phyloP scores from a whole-genome alignment of 2,329 filamentous ascomycete genomes.

The Cytospora leucostoma region DNA sequence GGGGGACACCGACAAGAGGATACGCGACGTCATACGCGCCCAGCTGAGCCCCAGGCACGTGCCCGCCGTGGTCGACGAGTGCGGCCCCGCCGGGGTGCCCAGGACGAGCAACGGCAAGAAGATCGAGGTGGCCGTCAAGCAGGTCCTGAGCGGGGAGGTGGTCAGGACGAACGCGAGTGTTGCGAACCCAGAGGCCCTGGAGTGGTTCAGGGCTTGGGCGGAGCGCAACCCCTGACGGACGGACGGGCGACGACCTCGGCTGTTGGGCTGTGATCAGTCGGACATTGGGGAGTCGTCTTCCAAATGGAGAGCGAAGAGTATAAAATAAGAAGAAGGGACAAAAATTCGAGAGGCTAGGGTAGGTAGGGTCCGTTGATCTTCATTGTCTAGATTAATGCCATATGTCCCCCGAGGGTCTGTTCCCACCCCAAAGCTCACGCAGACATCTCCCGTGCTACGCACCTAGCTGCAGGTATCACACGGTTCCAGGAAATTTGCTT shows the following conservation, averaged over 20 bases:
- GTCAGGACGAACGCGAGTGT: conserved; percentile 91
- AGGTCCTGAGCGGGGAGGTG: conserved; percentile 84
- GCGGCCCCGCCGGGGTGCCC: conserved; percentile 76
- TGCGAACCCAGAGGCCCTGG: conserved; percentile 84
- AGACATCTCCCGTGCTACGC: conserved; percentile 5
- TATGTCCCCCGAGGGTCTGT: conserved; percentile 7
- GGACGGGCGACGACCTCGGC: background rate
- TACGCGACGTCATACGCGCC: conserved; percentile 69
- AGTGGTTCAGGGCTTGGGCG: conserved; percentile 85
- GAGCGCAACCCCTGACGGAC: conserved; percentile 44
- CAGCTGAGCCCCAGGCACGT: conserved; percentile 90
- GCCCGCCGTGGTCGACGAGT: conserved; percentile 75
- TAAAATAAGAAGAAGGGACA: conserved; percentile 12
- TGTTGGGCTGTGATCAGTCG: background rate
- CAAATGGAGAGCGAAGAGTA: background rate
- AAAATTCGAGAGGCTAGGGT: background rate
- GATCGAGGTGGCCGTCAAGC: conserved; percentile 94
- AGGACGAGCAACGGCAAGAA: conserved; percentile 96
- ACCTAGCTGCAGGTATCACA: background rate
- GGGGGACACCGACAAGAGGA: conserved; percentile 58
- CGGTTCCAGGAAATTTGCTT: background rate
- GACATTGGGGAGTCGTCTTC: background rate
- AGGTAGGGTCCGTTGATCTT: conserved; percentile 3
- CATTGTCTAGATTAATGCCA: conserved; percentile 19
- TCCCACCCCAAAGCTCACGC: conserved; percentile 15